A percentile compares a stretch with the other conserved stretches of the same genome.
Evolutionary conservation across 176 grass and related monocot genomes (phyloP).

Genomic region (Dactylis glomerata): DNA sequence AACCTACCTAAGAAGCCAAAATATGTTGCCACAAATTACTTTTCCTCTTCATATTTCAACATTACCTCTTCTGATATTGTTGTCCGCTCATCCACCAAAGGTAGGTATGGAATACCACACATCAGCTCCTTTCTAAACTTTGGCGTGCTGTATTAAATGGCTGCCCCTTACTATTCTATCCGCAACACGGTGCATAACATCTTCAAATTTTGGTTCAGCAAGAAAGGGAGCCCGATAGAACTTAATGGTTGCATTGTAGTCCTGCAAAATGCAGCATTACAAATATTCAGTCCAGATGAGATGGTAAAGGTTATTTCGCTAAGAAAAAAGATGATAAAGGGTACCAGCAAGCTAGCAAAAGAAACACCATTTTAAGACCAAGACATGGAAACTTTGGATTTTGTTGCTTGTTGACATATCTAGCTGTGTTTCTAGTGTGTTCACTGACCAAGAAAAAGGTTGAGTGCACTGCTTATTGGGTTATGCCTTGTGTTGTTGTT

Average conservation of each 20-base stretch:
- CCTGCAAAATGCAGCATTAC: constrained; percentile 29
- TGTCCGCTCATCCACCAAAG: constrained; percentile 89
- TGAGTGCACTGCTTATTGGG: not conserved
- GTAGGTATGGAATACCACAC: constrained; percentile 95
- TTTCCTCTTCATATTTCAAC: too few species aligned
- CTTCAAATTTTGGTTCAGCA: constrained; percentile 85
- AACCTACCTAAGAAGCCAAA: too few species aligned
- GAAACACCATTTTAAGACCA: too few species aligned
- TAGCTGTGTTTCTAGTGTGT: not conserved
- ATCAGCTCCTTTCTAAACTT: constrained; percentile 72
- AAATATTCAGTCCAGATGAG: not conserved
- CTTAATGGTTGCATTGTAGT: constrained; percentile 90
- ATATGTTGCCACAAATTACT: too few species aligned
- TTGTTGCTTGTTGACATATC: not conserved
- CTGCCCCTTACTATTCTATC: constrained; percentile 62
- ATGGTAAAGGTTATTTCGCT: too few species aligned
- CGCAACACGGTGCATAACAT: constrained; percentile 56
- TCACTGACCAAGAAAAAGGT: not conserved
- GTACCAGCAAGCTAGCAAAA: too few species aligned
- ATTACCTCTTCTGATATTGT: not conserved
- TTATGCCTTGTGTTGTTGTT: too few species aligned
- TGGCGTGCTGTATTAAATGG: constrained; percentile 79
- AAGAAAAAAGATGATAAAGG: too few species aligned
- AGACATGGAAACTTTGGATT: too few species aligned
- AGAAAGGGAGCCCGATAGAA: constrained; percentile 97